Percentiles rank a stretch among this genome's conserved stretches.
phyloP scores from a whole-genome alignment of 805 yeast genomes.

The Torulaspora maleeae region DNA sequence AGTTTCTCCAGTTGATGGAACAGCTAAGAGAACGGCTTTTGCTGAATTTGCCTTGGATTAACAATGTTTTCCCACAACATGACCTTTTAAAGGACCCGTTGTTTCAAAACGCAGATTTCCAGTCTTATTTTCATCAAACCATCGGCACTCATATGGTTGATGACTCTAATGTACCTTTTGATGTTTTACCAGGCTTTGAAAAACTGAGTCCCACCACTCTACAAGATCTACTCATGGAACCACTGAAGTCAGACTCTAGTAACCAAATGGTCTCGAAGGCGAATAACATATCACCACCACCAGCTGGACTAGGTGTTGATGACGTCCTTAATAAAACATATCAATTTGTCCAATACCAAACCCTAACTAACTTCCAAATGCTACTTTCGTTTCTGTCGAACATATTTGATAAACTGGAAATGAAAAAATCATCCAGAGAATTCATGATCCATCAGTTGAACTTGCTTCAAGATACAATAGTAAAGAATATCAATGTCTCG shows the following conservation, averaged over 20 bases:
- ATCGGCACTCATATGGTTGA: not conserved
- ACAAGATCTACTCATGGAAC: constrained; percentile 14
- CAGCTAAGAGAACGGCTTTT: constrained; percentile 22
- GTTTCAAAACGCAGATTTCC: constrained; percentile 25
- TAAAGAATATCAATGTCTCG: constrained; percentile 19
- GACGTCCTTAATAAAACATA: constrained; percentile 17
- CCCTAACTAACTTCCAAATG: constrained; percentile 26
- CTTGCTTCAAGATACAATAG: constrained; percentile 22
- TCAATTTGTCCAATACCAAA: constrained; percentile 29
- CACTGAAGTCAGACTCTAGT: constrained; percentile 5
- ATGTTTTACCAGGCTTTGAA: constrained; percentile 15
- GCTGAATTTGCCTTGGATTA: constrained; percentile 28
- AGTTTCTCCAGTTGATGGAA: constrained; percentile 24
- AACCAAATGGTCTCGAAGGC: not conserved
- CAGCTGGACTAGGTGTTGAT: not conserved
- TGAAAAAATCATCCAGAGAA: constrained; percentile 28
- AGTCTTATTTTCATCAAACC: constrained; percentile 21
- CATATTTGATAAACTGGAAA: constrained; percentile 28
- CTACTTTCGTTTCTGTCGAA: constrained; percentile 24
- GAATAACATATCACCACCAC: not conserved
- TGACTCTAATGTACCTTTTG: constrained; percentile 8
- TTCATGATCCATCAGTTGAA: constrained; percentile 24
- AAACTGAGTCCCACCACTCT: constrained; percentile 8
- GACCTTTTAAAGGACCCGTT: constrained; percentile 27
- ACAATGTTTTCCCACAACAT: constrained; percentile 30